phyloP scores from a whole-genome alignment of 495 filamentous ascomycete genomes.

The Cenococcum geophilum region DNA sequence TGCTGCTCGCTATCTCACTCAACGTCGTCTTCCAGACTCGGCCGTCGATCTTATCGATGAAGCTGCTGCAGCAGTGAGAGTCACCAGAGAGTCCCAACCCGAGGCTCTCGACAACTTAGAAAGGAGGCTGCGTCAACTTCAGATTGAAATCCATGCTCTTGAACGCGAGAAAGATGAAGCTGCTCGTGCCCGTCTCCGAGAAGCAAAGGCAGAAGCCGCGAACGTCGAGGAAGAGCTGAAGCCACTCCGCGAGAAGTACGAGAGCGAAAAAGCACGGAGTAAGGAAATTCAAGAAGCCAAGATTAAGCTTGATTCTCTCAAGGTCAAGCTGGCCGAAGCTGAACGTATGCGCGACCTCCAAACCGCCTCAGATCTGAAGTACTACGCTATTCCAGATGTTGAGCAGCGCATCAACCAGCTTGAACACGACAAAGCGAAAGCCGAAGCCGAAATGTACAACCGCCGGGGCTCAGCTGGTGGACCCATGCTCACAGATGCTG shows the following conservation, averaged over 20 bases:
- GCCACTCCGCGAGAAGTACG: slow-evolving; percentile 91
- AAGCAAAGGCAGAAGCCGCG: slow-evolving; percentile 80
- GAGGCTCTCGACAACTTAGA: slow-evolving; percentile 91
- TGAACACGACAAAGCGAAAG: slow-evolving; percentile 69
- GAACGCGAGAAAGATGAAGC: slow-evolving; percentile 92
- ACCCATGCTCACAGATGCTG: slow-evolving; percentile 76
- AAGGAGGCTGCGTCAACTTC: slow-evolving; percentile 75
- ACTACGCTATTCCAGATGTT: slow-evolving; percentile 94
- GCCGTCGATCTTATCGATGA: slow-evolving; percentile 96
- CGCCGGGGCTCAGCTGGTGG: slow-evolving; percentile 50
- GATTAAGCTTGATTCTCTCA: slow-evolving; percentile 81
- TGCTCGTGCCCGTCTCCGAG: slow-evolving; percentile 69
- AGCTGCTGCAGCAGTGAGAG: slow-evolving; percentile 87
- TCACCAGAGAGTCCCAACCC: slow-evolving; percentile 90
- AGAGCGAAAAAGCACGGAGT: slow-evolving; percentile 79
- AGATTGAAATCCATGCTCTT: slow-evolving; percentile 94
- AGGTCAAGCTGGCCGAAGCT: slow-evolving; percentile 87
- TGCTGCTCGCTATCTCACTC: slow-evolving; percentile 85
- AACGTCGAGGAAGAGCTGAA: slow-evolving; percentile 88
- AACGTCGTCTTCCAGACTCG: slow-evolving; percentile 85
- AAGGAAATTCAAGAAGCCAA: slow-evolving; percentile 93
- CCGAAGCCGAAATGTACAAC: slow-evolving; percentile 66
- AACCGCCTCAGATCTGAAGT: slow-evolving; percentile 84
- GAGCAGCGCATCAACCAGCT: slow-evolving; percentile 69
- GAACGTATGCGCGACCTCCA: slow-evolving; percentile 74